These are phyloP conservation scores for Nevesoporus exiguus DNA, from an alignment of 768 basidiomycete species.

Conservation along the genomic window DNA sequence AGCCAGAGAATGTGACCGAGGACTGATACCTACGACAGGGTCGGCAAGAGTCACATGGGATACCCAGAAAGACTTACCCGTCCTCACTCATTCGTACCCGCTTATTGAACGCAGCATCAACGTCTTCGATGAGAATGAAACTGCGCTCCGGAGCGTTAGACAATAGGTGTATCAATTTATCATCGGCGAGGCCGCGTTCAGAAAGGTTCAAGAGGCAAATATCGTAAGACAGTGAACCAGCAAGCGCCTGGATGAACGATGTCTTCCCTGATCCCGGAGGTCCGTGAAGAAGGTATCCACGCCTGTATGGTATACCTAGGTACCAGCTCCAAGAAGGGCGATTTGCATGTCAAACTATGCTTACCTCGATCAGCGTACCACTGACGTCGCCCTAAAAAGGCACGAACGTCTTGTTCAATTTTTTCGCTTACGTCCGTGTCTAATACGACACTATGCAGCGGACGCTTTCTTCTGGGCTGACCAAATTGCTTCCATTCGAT, in stretches of 20 bases:
- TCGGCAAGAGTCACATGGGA: conserved; percentile 11
- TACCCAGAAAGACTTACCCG: conserved; percentile 54
- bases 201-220: conserved; percentile 95
- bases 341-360: conserved; percentile 17
- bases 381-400: conserved; percentile 76
- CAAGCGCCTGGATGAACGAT: conserved; percentile 96
- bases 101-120: conserved; percentile 96
- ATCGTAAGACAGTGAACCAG: conserved; percentile 89
- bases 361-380: conserved; percentile 97
- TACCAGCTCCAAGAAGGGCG: conserved; percentile 5
- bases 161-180: conserved; percentile 90
- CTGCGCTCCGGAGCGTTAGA: conserved; percentile 92
- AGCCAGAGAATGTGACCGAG: conserved; percentile 95
- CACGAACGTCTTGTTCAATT: conserved; percentile 75
- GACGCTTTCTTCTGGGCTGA: conserved; percentile 81
- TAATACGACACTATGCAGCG: conserved; percentile 86
- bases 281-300: conserved; percentile 92
- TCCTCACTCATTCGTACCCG: conserved; percentile 88
- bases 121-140: conserved; percentile 94
- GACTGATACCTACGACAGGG: conserved; percentile 72
- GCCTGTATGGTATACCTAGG: conserved; percentile 91
- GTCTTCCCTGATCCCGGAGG: conserved; percentile 98
- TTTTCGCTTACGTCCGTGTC: conserved; percentile 77
- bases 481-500: conserved; percentile 97
- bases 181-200: conserved; percentile 93